A percentile compares a stretch with the other conserved stretches of the same genome.
phyloP scores from a whole-genome alignment of 306 rosid genomes.

The Glycine soja region DNA sequence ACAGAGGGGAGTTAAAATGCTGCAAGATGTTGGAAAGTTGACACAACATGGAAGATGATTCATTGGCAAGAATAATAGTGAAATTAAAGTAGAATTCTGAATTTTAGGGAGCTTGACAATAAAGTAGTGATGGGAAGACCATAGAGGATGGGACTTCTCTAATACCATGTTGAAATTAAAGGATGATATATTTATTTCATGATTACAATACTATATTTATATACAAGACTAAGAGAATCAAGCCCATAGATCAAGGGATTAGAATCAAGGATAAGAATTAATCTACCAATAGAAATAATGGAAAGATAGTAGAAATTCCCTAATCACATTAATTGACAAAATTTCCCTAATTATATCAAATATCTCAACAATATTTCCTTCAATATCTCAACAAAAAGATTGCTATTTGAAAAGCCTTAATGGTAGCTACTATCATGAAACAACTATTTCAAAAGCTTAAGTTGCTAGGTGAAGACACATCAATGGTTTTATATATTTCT shows the following conservation, averaged over 20 bases:
- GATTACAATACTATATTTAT: not conserved
- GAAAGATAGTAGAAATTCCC: not conserved
- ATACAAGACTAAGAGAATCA: not conserved
- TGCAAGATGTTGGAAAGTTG: not conserved
- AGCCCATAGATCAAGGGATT: not conserved
- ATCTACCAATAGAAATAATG: not conserved
- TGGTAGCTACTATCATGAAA: constrained; percentile 19
- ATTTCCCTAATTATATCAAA: not conserved
- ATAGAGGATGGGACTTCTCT: not conserved
- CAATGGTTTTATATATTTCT: not conserved
- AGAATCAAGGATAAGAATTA: not conserved
- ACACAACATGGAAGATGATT: not conserved
- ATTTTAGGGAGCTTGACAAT: not conserved
- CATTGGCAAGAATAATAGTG: not conserved
- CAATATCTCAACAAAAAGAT: not conserved
- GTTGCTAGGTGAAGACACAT: not conserved
- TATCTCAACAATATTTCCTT: not conserved
- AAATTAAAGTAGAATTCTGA: not conserved
- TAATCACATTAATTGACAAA: not conserved
- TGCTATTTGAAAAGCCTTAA: constrained; percentile 3
- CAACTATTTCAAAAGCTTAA: not conserved
- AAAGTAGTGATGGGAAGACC: not conserved
- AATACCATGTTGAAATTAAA: not conserved
- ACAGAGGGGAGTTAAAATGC: not conserved
- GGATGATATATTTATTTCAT: not conserved